These are phyloP conservation scores for Blastocystis sp. DNA, from an alignment of 352 stramenopile species.

Conservation along the genomic window DNA sequence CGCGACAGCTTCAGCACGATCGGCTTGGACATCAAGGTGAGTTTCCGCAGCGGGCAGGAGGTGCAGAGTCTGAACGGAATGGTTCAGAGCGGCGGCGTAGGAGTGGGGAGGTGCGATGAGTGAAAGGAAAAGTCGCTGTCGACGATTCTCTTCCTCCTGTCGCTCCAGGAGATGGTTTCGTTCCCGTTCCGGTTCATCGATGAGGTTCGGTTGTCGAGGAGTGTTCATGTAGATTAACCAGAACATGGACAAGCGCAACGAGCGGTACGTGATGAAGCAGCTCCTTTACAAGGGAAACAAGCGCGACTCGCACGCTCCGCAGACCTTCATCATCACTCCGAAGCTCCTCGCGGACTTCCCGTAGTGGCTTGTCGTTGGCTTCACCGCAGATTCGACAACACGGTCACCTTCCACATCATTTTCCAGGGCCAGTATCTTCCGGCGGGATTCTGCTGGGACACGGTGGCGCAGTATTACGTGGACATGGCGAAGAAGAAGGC, in stretches of 20 bases:
- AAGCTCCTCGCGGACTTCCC: conserved; percentile 69
- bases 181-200: conserved; percentile 77
- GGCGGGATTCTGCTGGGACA: neutral
- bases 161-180: conserved; percentile 70
- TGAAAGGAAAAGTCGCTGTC: conserved; percentile 69
- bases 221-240: conserved; percentile 73
- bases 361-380: conserved; percentile 68
- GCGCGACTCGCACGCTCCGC: conserved; percentile 36
- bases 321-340: conserved; percentile 80
- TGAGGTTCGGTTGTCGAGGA: conserved; percentile 42
- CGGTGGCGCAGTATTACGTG: neutral
- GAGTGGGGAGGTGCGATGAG: neutral
- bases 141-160: conserved; percentile 80
- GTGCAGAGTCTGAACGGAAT: conserved; percentile 67
- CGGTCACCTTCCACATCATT: conserved; percentile 72
- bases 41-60: conserved; percentile 67
- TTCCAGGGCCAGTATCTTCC: conserved; percentile 67
- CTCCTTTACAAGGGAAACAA: conserved; percentile 66
- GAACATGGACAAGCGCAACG: conserved; percentile 76
- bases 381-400: conserved; percentile 62
- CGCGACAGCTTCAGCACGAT: conserved; percentile 67
- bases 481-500: neutral
- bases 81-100: conserved; percentile 69
- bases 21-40: conserved; percentile 72
- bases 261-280: conserved; percentile 72